Evolutionary conservation across 2,329 filamentous ascomycete species (phyloP), one percentile per base, ranked within the genome.

Genomic region (Pseudocercospora vitis): DNA sequence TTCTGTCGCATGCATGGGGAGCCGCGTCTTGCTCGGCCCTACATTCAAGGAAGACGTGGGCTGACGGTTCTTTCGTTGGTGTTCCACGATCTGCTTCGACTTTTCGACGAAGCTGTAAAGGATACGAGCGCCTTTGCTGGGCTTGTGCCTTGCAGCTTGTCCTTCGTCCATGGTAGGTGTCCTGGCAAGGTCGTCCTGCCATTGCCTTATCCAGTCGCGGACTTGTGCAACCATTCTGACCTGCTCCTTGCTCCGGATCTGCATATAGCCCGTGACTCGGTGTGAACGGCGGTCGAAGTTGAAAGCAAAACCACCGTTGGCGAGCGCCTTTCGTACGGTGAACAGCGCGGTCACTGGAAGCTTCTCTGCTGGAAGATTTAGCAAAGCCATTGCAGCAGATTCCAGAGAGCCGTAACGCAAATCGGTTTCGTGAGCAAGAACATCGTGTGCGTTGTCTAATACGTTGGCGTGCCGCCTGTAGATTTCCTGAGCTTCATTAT

Each of bases 311-410:
- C 85, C 82, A 55, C 84, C 79, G 33, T 78, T 75, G 19, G 78
- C 68, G 6, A 92, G 67, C 7, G 85, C 80, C 52, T 81, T 81
- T 60, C 90, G 85, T 5, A 91, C 82, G 3, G 88, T 87, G 63
- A 89, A 88, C 4, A 90, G 70, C 7, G 79, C 67, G 12, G 62
- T 54, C 11, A 60, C 39, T n/a, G 66, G 52, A 9, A 70, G 18
- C 69, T 66, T 1, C 24, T 65, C 55, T 11, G 65, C 50, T 9
- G 56, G 58, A 60, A 60, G 50, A 9, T 64, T 63, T 51, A 76
- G 66, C 19, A 81, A 63, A 6, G 65, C 70, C 28, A 71, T 68
- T 1, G 78, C 73, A 37, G 80, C 76, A 14, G 76, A 72, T 0
- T 70, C 61, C 21, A 81, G 65, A 4, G 72, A 78, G 63, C 78